Conservation (phyloP, 2,329 filamentous ascomycete species). For the Fusarium torulosum region DNA sequence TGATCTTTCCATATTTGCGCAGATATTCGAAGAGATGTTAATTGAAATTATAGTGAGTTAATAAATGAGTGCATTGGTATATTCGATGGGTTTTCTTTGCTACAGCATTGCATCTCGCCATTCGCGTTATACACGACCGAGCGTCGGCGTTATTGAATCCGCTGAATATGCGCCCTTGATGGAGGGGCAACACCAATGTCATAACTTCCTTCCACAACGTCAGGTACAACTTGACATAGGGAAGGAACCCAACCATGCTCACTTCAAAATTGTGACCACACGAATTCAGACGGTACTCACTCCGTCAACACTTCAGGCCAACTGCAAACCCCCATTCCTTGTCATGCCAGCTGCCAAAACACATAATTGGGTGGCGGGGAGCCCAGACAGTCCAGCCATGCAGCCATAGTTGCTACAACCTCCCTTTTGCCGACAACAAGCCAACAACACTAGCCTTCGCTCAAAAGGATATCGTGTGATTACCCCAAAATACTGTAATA, state of each 20-base stretch:
- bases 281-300: neutral
- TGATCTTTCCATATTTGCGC: constrained; percentile 14
- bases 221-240: neutral
- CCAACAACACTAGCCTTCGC: constrained; percentile 44
- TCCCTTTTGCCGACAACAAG: constrained; percentile 46
- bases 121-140: constrained; percentile 46
- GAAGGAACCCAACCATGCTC: constrained; percentile 1
- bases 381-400: constrained; percentile 22
- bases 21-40: neutral
- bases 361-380: constrained; percentile 22
- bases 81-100: neutral
- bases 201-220: constrained; percentile 24
- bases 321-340: constrained; percentile 19
- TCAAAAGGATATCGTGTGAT: constrained; percentile 46
- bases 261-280: neutral
- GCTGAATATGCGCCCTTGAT: constrained; percentile 5
- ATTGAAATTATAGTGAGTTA: neutral
- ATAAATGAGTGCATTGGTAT: constrained; percentile 3
- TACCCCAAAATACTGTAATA: constrained; percentile 36
- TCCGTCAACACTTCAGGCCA: constrained; percentile 19
- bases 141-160: constrained; percentile 41
- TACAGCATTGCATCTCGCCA: constrained; percentile 26
- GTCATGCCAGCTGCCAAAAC: constrained; percentile 19
- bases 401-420: constrained; percentile 33
- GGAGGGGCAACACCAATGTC: constrained; percentile 17